Evolutionary conservation across 2,329 filamentous ascomycete genomes (phyloP), one percentile per base, ranked within the genome.

Genomic region (Xylariaceae sp.): DNA sequence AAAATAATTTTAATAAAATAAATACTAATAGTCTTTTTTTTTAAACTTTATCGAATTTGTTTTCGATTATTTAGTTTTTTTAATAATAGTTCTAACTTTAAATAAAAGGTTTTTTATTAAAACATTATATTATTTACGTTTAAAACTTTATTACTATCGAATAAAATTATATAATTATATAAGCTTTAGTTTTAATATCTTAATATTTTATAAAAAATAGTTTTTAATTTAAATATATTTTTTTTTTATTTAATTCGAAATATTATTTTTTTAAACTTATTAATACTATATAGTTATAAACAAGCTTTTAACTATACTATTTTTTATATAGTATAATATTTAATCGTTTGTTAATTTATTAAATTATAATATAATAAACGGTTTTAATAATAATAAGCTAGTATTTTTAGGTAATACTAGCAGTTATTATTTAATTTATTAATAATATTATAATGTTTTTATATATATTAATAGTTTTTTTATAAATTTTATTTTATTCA

Each of bases 111-210:
- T 48, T 42, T 47, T 42, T 41, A 17, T 31, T 42, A 31, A 47
- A 49, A 40, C 28, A 48, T 42, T 42, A 31, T 52, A 22, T 48
- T 31, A 31, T 52, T 49, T 49, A 48, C 31, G 17, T 42, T 31
- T 28, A 48, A 31, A 42, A 47, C 17, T 41, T 19, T 39, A 42
- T 42, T 49, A 52, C 18, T 22, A 47, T 40, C 42, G 16, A 48
- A 41, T 22, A 49, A 42, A 48, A 31, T 48, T 39, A 49, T 48
- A 47, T 52, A 52, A 14, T 52, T 40, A 47, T 47, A 42, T 31
- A 42, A 43, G 40, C 38, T 50, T 41, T 48, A 33, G 43, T 50
- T 48, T 34, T 31, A 31, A 38, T 42, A 48, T 33, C 48, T 40
- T 39, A 47, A 48, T 22, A 41, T 47, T 49, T 47, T 48, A 17